A percentile compares a stretch with the other conserved stretches of the same genome.
These are phyloP conservation scores for Luffa aegyptiaca DNA, from an alignment of 306 rosid genomes.

Conservation along the genomic window DNA sequence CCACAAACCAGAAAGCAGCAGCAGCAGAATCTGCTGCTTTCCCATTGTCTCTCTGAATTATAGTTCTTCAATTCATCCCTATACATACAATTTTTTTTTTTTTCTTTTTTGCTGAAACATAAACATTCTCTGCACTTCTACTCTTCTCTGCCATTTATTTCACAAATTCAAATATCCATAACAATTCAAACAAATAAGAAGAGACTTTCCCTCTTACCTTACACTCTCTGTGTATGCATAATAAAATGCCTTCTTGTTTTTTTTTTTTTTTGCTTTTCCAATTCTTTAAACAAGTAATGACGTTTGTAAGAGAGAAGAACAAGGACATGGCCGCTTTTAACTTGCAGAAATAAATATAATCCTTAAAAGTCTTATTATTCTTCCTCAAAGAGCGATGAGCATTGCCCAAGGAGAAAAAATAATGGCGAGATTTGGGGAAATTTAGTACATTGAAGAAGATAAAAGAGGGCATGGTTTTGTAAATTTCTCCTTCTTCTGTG, in stretches of 20 bases:
- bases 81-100: conserved; percentile 44
- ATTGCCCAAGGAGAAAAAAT: conserved; percentile 35
- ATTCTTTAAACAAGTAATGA: not conserved
- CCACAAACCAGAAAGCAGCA: conserved; percentile 50
- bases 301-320: conserved; percentile 8
- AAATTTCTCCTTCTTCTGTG: conserved; percentile 16
- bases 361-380: conserved; percentile 11
- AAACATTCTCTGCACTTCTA: conserved; percentile 58
- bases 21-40: conserved; percentile 30
- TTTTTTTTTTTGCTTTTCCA: not conserved
- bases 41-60: conserved; percentile 48
- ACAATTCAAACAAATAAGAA: conserved; percentile 79
- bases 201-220: conserved; percentile 66
- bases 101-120: conserved; percentile 2
- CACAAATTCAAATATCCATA: conserved; percentile 77
- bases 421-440: conserved; percentile 7
- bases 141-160: conserved; percentile 73
- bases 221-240: conserved; percentile 12
- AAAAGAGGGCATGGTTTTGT: conserved; percentile 24
- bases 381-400: conserved; percentile 54
- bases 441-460: conserved; percentile 19
- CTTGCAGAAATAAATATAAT: conserved; percentile 6
- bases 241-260: not conserved
- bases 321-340: not conserved
- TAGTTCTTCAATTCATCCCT: conserved; percentile 69